phyloP scores from a whole-genome alignment of 2,329 filamentous ascomycete species.

The Teratosphaeria zuluensis region DNA sequence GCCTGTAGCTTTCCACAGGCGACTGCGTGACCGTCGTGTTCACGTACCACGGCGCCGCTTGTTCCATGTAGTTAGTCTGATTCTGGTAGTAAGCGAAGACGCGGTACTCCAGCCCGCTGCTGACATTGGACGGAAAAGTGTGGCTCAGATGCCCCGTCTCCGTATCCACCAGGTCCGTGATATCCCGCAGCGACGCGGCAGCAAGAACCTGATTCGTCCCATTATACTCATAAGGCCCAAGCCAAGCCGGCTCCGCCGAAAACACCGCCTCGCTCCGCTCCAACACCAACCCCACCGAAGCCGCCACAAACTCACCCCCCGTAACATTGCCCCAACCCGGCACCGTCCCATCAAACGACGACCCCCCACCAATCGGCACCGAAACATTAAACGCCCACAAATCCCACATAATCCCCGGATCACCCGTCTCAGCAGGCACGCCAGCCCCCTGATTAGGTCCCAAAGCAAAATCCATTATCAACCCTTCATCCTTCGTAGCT shows the following conservation, averaged over 20 bases:
- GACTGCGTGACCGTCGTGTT: slow-evolving; percentile 15
- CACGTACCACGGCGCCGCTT: slow-evolving; percentile 19
- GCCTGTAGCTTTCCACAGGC: slow-evolving; percentile 12
- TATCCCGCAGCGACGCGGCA: slow-evolving; percentile 17
- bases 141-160: slow-evolving; percentile 13
- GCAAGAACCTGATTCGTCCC: slow-evolving; percentile 17
- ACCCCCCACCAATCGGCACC: neutral
- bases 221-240: slow-evolving; percentile 4
- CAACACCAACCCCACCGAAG: slow-evolving; percentile 12
- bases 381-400: slow-evolving; percentile 9
- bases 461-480: slow-evolving; percentile 38
- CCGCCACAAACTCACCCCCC: slow-evolving; percentile 20
- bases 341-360: neutral
- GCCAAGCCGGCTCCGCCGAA: neutral
- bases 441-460: slow-evolving; percentile 41
- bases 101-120: slow-evolving; percentile 11
- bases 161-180: slow-evolving; percentile 17
- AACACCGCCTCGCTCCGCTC: slow-evolving; percentile 3
- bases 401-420: slow-evolving; percentile 29
- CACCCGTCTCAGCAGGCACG: slow-evolving; percentile 29
- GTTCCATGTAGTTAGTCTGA: slow-evolving; percentile 21
- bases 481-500: slow-evolving; percentile 26
- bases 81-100: slow-evolving; percentile 26
- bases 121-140: slow-evolving; percentile 12
- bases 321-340: neutral